These are phyloP conservation scores for Ophiobolus disseminans DNA, from an alignment of 2,329 filamentous ascomycete species.

Conservation along the genomic window DNA sequence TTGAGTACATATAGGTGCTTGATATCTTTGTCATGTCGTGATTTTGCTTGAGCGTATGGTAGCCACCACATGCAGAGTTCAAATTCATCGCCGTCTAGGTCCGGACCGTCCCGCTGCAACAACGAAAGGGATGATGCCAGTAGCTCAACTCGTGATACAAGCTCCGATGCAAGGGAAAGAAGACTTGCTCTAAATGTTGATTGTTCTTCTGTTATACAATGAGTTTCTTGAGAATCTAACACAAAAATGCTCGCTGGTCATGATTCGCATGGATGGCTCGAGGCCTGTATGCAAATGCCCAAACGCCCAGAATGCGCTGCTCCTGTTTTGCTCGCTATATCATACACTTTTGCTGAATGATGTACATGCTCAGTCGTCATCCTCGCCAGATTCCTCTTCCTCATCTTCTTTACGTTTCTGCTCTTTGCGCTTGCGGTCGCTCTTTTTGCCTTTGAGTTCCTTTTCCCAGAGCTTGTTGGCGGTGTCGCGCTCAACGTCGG, in stretches of 20 bases:
- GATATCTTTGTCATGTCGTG: neutral
- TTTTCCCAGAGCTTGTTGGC: constrained; percentile 77
- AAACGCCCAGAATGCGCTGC: constrained; percentile 3
- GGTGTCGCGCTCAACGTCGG: constrained; percentile 73
- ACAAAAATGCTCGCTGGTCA: neutral
- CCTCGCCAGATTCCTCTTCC: constrained; percentile 49
- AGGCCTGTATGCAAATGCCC: neutral
- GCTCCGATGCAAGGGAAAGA: neutral
- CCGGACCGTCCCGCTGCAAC: constrained; percentile 14
- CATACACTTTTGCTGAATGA: neutral
- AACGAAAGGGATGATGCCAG: constrained; percentile 16
- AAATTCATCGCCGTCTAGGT: neutral
- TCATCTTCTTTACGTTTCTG: constrained; percentile 53
- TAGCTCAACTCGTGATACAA: neutral
- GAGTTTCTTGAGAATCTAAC: neutral
- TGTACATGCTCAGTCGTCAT: constrained; percentile 37
- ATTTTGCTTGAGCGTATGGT: neutral
- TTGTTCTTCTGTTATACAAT: neutral
- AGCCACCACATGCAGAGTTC: neutral
- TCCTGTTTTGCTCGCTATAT: neutral
- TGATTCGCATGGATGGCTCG: too few species aligned
- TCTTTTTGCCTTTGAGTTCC: constrained; percentile 56
- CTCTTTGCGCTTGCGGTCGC: constrained; percentile 45
- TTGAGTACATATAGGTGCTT: too few species aligned
- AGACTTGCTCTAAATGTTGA: neutral